Evolutionary conservation across 164 flowering plant species (phyloP).

Genomic region (Amborella trichopoda): DNA sequence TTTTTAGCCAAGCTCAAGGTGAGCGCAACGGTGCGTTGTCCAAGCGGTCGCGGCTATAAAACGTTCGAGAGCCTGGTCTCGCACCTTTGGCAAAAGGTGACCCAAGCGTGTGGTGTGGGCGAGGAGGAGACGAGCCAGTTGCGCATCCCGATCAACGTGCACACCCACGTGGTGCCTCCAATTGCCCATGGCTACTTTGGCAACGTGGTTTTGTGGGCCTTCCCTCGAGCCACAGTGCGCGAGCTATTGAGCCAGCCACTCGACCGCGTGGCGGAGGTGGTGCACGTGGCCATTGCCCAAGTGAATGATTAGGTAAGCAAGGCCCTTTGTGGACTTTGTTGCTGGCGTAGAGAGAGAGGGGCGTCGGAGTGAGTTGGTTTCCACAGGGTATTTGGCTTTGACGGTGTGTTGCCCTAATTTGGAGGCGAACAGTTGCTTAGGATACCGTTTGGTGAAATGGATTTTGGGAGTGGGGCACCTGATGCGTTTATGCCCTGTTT

Average conservation of each 20-base stretch:
- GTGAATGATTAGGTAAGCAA: not conserved
- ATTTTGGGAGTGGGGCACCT: conserved; percentile 7
- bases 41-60: conserved; percentile 5
- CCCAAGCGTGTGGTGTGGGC: conserved; percentile 9
- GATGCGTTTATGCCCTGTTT: not conserved
- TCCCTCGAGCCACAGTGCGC: not conserved
- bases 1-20: conserved; percentile 17
- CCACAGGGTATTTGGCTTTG: not conserved
- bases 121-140: conserved; percentile 11
- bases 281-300: not conserved
- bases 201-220: conserved; percentile 7
- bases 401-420: conserved; percentile 1
- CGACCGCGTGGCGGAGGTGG: not conserved
- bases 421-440: conserved; percentile 7
- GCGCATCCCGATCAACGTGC: conserved; percentile 19
- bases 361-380: no score
- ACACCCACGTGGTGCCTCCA: not conserved
- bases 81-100: conserved; percentile 22
- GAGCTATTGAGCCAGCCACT: not conserved
- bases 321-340: conserved; percentile 2
- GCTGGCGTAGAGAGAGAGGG: no score
- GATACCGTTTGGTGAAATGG: conserved; percentile 4
- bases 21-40: conserved; percentile 3
- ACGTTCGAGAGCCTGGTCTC: conserved; percentile 19
- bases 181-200: conserved; percentile 5